These are phyloP conservation scores for Tylopilus plumbeoviolaceoides DNA, from an alignment of 768 basidiomycete genomes.

Conservation along the genomic window DNA sequence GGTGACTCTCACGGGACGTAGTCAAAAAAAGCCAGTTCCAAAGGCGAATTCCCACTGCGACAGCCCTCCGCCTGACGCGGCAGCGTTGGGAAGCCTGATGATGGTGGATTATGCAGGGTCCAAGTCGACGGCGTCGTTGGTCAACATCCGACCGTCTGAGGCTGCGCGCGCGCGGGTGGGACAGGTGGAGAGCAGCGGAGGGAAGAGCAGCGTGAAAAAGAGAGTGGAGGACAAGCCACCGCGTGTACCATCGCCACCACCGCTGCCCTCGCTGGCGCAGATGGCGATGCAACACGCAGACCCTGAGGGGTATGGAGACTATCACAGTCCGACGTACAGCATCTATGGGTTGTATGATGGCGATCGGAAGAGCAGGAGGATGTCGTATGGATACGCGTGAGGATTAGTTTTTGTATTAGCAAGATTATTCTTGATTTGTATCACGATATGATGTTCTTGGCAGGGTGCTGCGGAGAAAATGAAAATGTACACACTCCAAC, in stretches of 20 bases:
- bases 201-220: slow-evolving; percentile 29
- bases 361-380: slow-evolving; percentile 49
- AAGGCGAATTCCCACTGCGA: slow-evolving; percentile 18
- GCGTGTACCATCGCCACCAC: slow-evolving; percentile 75
- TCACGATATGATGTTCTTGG: neutral
- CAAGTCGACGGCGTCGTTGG: slow-evolving; percentile 33
- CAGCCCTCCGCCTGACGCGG: slow-evolving; percentile 35
- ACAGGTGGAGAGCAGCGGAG: slow-evolving; percentile 7
- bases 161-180: slow-evolving; percentile 27
- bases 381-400: slow-evolving; percentile 25
- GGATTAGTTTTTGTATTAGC: neutral
- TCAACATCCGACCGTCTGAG: slow-evolving; percentile 28
- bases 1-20: slow-evolving; percentile 21
- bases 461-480: slow-evolving; percentile 17
- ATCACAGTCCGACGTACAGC: slow-evolving; percentile 80
- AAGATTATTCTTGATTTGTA: slow-evolving; percentile 2
- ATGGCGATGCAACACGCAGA: slow-evolving; percentile 65
- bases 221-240: slow-evolving; percentile 59
- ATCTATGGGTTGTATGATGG: slow-evolving; percentile 71
- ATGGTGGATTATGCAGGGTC: slow-evolving; percentile 50
- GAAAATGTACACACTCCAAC: slow-evolving; percentile 8
- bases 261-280: slow-evolving; percentile 68
- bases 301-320: slow-evolving; percentile 58
- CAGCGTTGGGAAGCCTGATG: slow-evolving; percentile 57
- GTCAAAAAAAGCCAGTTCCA: slow-evolving; percentile 34